Conservation (phyloP, 1,139 yeast genomes). For the Zhuliangozyma blackwelliae region DNA sequence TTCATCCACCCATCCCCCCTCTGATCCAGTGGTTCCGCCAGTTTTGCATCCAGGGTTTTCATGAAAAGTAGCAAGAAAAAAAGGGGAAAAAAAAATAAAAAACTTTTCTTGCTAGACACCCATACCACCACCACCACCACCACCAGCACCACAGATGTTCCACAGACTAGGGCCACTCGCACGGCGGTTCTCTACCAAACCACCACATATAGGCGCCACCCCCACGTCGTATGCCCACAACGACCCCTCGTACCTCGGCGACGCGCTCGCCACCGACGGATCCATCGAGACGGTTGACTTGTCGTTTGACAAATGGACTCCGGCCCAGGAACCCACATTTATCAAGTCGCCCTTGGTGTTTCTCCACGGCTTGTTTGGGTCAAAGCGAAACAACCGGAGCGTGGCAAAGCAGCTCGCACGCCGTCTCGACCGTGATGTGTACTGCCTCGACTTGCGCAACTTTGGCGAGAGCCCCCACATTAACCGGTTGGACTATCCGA, state of each 20-base stretch:
- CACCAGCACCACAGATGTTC: no score
- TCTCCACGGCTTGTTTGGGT: conserved; percentile 88
- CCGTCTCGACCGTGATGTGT: conserved; percentile 46
- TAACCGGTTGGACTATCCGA: conserved; percentile 66
- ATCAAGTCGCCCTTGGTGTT: conserved; percentile 58
- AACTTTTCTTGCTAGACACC: no score
- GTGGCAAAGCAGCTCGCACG: conserved; percentile 54
- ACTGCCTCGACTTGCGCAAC: conserved; percentile 78
- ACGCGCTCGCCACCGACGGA: conserved; percentile 4
- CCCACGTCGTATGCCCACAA: conserved; percentile 5
- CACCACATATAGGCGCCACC: conserved; percentile 3
- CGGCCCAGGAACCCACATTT: conserved; percentile 13
- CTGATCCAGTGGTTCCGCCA: no score
- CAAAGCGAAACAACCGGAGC: conserved; percentile 70
- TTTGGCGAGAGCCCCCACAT: conserved; percentile 89
- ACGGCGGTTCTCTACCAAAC: conserved; percentile 1
- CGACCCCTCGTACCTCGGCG: conserved; percentile 6
- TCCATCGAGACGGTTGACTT: conserved; percentile 24
- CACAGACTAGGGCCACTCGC: not conserved
- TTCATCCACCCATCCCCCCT: no score
- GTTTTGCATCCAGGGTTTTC: no score
- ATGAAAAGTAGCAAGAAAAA: not conserved
- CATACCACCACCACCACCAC: no score
- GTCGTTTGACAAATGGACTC: conserved; percentile 26
- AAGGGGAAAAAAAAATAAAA: not conserved